Conservation (phyloP, 805 yeast genomes). For the Wickerhamomyces pijperi region DNA sequence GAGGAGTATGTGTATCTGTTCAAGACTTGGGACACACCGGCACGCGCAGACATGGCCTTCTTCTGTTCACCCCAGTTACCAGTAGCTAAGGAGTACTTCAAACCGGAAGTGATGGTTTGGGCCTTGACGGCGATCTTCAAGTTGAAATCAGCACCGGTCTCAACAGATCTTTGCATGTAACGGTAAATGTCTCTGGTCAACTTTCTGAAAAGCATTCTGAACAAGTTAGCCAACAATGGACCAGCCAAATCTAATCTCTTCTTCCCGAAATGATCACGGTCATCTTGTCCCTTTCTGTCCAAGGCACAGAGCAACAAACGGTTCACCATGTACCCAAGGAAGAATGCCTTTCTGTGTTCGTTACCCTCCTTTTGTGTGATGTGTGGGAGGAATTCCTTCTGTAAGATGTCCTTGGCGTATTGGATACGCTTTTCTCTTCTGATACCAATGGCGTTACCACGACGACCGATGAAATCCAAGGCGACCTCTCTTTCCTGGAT, state of each 20-base stretch:
- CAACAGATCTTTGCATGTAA: constrained; percentile 98
- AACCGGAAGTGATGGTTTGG: constrained; percentile 93
- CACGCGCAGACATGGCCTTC: constrained; percentile 97
- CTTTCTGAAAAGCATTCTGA: constrained; percentile 88
- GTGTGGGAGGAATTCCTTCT: constrained; percentile 93
- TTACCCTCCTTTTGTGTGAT: constrained; percentile 96
- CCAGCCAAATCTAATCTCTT: constrained; percentile 98
- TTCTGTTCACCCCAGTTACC: constrained; percentile 99
- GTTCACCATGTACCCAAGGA: constrained; percentile 96
- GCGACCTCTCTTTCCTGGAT: constrained; percentile 98
- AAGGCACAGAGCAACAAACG: constrained; percentile 88
- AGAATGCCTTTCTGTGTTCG: constrained; percentile 93
- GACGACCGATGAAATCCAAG: constrained; percentile 93
- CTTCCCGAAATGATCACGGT: constrained; percentile 98
- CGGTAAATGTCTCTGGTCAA: constrained; percentile 93
- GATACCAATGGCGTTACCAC: constrained; percentile 95
- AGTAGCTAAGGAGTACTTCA: constrained; percentile 94
- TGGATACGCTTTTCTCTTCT: constrained; percentile 96
- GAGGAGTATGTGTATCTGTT: constrained; percentile 97
- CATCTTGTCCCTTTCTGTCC: constrained; percentile 96
- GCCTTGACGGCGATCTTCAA: constrained; percentile 94
- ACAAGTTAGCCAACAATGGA: constrained; percentile 89
- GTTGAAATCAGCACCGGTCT: constrained; percentile 93
- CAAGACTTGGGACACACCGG: constrained; percentile 98
- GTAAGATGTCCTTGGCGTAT: constrained; percentile 92